Percentiles rank a stretch among this genome's conserved stretches.
Conservation (phyloP, 2,329 filamentous ascomycete genomes). For the Apiospora marii region DNA sequence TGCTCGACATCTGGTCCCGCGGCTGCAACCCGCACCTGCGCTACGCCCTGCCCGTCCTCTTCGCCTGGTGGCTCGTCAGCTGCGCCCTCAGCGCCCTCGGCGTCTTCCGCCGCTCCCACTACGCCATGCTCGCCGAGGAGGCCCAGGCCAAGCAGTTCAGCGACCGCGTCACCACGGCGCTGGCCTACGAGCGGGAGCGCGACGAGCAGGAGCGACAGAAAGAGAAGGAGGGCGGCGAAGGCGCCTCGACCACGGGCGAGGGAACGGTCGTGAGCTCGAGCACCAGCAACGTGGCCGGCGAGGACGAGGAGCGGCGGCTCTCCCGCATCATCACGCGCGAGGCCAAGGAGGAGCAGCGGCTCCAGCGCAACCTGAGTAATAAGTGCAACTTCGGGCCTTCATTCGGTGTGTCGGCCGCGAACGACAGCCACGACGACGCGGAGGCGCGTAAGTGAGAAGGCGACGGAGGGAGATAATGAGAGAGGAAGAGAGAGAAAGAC, state of each 20-base stretch:
- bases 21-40: constrained; percentile 50
- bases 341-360: constrained; percentile 9
- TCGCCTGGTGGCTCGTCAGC: constrained; percentile 45
- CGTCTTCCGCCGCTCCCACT: constrained; percentile 43
- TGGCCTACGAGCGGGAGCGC: constrained; percentile 36
- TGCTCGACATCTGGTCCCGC: constrained; percentile 52
- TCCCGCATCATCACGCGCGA: constrained; percentile 6
- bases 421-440: neutral
- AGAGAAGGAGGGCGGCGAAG: neutral
- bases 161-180: constrained; percentile 38
- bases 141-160: constrained; percentile 34
- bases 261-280: neutral
- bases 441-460: neutral
- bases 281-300: neutral
- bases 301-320: neutral
- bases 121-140: constrained; percentile 39
- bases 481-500: neutral
- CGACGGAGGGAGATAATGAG: neutral
- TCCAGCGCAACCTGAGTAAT: constrained; percentile 2
- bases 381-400: constrained; percentile 19
- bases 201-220: constrained; percentile 27
- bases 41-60: constrained; percentile 51
- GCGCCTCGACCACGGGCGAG: neutral
- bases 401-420: neutral
- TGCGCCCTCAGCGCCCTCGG: constrained; percentile 36